These are phyloP conservation scores for Apostasia shenzhenica DNA, from an alignment of 106 monocot species.

Conservation along the genomic window DNA sequence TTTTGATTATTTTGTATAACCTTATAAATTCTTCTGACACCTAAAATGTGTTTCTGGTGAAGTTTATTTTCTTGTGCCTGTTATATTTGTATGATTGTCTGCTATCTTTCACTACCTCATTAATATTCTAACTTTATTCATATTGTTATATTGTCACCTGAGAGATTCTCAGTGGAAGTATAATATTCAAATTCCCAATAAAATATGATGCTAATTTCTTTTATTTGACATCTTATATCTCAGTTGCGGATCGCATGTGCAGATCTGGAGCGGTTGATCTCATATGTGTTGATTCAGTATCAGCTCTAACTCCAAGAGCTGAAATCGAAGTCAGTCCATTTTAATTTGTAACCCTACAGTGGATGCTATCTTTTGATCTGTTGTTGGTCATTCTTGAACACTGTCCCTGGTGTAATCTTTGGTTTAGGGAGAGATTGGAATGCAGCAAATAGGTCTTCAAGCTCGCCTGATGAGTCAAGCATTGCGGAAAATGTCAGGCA, in stretches of 20 bases:
- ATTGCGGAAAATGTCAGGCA: slow-evolving; percentile 98
- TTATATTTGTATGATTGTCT: no score
- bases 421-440: slow-evolving; percentile 71
- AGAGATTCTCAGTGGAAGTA: no score
- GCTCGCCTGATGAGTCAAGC: slow-evolving; percentile 99
- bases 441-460: slow-evolving; percentile 91
- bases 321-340: slow-evolving; percentile 78
- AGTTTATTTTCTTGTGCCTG: no score
- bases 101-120: no score
- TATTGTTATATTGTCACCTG: no score
- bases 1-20: no score
- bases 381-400: background rate
- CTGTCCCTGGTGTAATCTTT: slow-evolving; percentile 1
- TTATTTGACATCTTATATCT: slow-evolving; percentile 21
- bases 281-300: slow-evolving; percentile 93
- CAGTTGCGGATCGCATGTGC: slow-evolving; percentile 99
- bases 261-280: slow-evolving; percentile 98
- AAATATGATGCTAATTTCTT: background rate
- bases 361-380: background rate
- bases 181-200: no score
- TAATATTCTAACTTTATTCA: no score
- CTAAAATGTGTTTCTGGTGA: no score
- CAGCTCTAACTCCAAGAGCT: slow-evolving; percentile 94
- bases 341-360: background rate
- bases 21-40: no score